These are phyloP conservation scores for Skeletonema marinoi DNA, from an alignment of 108 stramenopile genomes.

Conservation along the genomic window DNA sequence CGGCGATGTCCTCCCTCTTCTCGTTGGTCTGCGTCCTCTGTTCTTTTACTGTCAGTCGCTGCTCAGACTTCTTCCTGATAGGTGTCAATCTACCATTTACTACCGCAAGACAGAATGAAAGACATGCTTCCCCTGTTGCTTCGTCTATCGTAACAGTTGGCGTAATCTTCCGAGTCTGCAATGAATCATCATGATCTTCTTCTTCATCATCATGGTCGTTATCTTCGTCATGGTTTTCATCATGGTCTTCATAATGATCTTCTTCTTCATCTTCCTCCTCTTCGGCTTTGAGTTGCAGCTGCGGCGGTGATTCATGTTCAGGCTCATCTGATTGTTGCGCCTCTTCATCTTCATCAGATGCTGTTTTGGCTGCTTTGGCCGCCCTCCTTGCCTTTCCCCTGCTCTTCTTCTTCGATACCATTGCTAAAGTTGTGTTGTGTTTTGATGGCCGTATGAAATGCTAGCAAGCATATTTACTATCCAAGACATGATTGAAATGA, in stretches of 20 bases:
- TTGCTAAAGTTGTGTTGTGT: not conserved
- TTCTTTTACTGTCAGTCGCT: not conserved
- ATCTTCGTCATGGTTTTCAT: no score
- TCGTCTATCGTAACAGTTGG: not conserved
- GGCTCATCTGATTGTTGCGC: no score
- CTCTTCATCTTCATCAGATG: not conserved
- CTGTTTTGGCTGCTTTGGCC: not conserved
- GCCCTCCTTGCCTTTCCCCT: not conserved
- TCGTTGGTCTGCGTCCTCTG: no score
- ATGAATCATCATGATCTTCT: not conserved
- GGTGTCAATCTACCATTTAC: not conserved
- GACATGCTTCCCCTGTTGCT: not conserved
- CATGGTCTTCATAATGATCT: no score
- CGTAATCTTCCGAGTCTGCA: not conserved
- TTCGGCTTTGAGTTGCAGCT: no score
- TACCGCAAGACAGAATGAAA: not conserved
- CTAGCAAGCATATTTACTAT: no score
- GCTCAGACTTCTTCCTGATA: not conserved
- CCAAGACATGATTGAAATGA: no score
- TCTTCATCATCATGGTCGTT: no score
- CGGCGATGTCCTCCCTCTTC: no score
- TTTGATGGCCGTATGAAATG: not conserved
- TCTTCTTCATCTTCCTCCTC: no score
- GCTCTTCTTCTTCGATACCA: not conserved
- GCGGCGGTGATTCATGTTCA: not conserved